phyloP scores from a whole-genome alignment of 805 yeast genomes.

The Candida insectalens region DNA sequence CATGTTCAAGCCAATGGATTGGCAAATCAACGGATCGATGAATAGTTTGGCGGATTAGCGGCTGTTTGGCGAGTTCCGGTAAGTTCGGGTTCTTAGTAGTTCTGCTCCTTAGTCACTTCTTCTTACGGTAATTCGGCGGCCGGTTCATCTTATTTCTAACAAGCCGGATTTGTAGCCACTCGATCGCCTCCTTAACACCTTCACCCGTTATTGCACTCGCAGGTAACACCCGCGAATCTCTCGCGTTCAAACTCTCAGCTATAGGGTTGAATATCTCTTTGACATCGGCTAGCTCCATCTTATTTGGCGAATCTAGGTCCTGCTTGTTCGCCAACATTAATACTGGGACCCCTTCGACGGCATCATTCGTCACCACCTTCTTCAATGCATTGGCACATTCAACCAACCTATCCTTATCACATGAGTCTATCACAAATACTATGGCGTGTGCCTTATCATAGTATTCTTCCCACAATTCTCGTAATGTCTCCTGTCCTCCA shows the following conservation, averaged over 20 bases:
- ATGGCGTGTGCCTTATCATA: slow-evolving; percentile 84
- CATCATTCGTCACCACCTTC: slow-evolving; percentile 49
- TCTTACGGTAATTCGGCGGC: slow-evolving; percentile 31
- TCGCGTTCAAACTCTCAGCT: slow-evolving; percentile 77
- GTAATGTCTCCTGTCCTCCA: slow-evolving; percentile 85
- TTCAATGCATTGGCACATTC: slow-evolving; percentile 68
- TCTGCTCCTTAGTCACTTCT: not conserved
- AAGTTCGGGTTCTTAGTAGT: not conserved
- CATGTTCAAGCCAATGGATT: no score
- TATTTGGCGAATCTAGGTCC: slow-evolving; percentile 48
- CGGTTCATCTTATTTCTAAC: slow-evolving; percentile 53
- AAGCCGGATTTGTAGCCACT: slow-evolving; percentile 75
- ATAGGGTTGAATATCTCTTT: slow-evolving; percentile 76
- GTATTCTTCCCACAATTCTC: slow-evolving; percentile 83
- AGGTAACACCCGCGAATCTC: slow-evolving; percentile 85
- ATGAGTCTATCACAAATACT: slow-evolving; percentile 85
- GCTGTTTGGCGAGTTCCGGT: not conserved
- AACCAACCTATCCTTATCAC: slow-evolving; percentile 71
- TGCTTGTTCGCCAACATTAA: slow-evolving; percentile 95
- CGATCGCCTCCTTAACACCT: slow-evolving; percentile 80
- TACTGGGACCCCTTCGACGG: slow-evolving; percentile 72
- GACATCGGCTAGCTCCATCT: slow-evolving; percentile 67
- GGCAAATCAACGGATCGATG: no score
- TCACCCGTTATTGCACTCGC: slow-evolving; percentile 78
- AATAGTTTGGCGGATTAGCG: no score